Evolutionary conservation across 176 grass and related monocot species (phyloP).

Genomic region (Aegilops longissima): DNA sequence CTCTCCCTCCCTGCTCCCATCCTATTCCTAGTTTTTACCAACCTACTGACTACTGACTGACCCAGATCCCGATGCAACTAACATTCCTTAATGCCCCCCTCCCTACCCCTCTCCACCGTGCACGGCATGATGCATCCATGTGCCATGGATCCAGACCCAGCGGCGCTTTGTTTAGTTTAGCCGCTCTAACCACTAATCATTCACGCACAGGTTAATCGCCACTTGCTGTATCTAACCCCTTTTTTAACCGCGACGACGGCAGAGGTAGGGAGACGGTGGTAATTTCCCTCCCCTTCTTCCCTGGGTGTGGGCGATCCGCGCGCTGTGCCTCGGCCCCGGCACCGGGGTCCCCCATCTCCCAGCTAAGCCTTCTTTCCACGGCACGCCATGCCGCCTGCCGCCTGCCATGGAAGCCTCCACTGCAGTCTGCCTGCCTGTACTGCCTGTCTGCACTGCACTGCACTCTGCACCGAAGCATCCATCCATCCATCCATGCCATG

Average conservation of each 20-base stretch:
- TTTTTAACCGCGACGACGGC: background rate
- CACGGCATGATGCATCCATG: conserved; percentile 34
- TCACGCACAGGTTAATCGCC: background rate
- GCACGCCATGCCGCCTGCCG: conserved; percentile 34
- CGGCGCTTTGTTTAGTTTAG: conserved; percentile 4
- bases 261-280: background rate
- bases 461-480: background rate
- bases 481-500: no score
- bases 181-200: background rate
- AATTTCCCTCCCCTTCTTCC: background rate
- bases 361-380: conserved; percentile 43
- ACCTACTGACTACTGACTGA: conserved; percentile 22
- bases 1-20: background rate
- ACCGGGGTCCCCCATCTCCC: background rate
- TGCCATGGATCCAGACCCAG: conserved; percentile 49
- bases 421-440: conserved; percentile 47
- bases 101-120: conserved; percentile 37
- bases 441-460: background rate
- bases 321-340: conserved; percentile 12
- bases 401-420: conserved; percentile 47
- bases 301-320: background rate
- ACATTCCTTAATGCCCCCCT: conserved; percentile 55
- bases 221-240: background rate
- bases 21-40: conserved; percentile 37
- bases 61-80: conserved; percentile 68